phyloP scores from a whole-genome alignment of 495 filamentous ascomycete genomes.

The Terfezia claveryi region DNA sequence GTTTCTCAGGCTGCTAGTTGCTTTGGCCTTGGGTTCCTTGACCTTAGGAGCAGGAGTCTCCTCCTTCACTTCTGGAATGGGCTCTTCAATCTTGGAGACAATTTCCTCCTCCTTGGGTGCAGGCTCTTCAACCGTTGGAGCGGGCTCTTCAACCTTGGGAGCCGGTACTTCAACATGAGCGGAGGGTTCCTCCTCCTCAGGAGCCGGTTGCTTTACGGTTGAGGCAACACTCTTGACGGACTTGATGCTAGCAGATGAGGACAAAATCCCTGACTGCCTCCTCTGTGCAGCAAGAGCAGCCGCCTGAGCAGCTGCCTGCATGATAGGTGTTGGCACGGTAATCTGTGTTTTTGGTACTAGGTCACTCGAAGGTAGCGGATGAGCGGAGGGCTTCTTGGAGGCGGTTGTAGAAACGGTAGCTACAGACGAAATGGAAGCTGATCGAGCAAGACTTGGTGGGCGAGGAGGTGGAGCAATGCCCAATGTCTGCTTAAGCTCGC shows the following conservation, averaged over 20 bases:
- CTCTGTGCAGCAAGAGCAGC: slow-evolving; percentile 9
- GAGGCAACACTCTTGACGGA: slow-evolving; percentile 6
- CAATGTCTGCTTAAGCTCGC: slow-evolving; percentile 72
- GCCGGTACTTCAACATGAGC: slow-evolving; percentile 6
- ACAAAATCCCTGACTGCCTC: slow-evolving; percentile 4
- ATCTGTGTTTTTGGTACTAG: slow-evolving; percentile 5
- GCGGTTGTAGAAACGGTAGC: slow-evolving; percentile 8
- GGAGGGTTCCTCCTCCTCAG: not conserved
- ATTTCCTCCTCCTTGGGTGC: slow-evolving; percentile 2
- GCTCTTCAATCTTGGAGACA: not conserved
- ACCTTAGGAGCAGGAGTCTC: not conserved
- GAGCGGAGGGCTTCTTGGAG: slow-evolving; percentile 14
- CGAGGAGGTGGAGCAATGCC: slow-evolving; percentile 33
- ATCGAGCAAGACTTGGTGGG: slow-evolving; percentile 9
- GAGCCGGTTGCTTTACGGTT: slow-evolving; percentile 8
- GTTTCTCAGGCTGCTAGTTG: not conserved
- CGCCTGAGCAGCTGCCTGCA: slow-evolving; percentile 6
- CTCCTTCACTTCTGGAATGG: slow-evolving; percentile 5
- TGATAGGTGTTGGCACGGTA: not conserved
- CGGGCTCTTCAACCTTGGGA: slow-evolving; percentile 7
- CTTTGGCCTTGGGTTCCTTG: not conserved
- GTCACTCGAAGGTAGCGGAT: slow-evolving; percentile 20
- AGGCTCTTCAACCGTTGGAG: not conserved
- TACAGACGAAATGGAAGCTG: slow-evolving; percentile 15
- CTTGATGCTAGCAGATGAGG: slow-evolving; percentile 8